These are phyloP conservation scores for Sugiyamaella qingdaonensis DNA, from an alignment of 805 yeast genomes.

Conservation along the genomic window DNA sequence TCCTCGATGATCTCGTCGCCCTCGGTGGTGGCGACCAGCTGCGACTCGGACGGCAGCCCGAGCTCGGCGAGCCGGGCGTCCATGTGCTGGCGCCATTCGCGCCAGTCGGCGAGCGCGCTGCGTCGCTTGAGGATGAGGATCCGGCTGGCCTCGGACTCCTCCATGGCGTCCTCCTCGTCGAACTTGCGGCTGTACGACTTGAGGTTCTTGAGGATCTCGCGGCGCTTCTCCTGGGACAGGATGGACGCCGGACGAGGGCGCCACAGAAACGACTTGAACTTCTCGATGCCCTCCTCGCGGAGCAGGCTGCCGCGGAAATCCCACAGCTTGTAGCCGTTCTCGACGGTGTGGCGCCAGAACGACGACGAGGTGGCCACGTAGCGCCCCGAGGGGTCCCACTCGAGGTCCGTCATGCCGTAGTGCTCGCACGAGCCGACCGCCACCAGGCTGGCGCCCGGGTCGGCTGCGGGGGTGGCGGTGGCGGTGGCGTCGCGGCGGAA, in stretches of 20 bases:
- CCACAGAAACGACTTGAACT: conserved; percentile 89
- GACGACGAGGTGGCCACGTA: conserved; percentile 86
- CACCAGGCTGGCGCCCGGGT: conserved; percentile 55
- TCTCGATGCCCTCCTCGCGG: conserved; percentile 73
- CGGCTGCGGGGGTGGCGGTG: conserved; percentile 39
- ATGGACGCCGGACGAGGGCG: conserved; percentile 91
- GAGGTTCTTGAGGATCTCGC: conserved; percentile 86
- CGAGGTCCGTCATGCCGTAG: conserved; percentile 73
- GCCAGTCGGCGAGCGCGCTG: conserved; percentile 81
- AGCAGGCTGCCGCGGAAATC: conserved; percentile 76
- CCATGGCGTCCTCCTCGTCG: conserved; percentile 94
- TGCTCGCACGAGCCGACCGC: conserved; percentile 60
- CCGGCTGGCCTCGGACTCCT: conserved; percentile 85
- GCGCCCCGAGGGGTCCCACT: conserved; percentile 97
- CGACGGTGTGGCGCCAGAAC: conserved; percentile 74
- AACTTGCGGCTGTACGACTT: conserved; percentile 87
- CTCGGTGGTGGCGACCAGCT: conserved; percentile 45
- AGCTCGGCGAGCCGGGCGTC: conserved; percentile 43
- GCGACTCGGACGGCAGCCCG: conserved; percentile 37
- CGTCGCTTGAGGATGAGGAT: conserved; percentile 84
- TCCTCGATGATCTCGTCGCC: conserved; percentile 67
- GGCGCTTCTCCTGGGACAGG: conserved; percentile 72
- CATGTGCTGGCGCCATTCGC: conserved; percentile 60
- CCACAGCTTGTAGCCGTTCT: conserved; percentile 85
- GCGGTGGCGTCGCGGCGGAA: conserved; percentile 28